Evolutionary conservation across 148 eudicot genomes (phyloP).

Genomic region (Rhododendron molle): DNA sequence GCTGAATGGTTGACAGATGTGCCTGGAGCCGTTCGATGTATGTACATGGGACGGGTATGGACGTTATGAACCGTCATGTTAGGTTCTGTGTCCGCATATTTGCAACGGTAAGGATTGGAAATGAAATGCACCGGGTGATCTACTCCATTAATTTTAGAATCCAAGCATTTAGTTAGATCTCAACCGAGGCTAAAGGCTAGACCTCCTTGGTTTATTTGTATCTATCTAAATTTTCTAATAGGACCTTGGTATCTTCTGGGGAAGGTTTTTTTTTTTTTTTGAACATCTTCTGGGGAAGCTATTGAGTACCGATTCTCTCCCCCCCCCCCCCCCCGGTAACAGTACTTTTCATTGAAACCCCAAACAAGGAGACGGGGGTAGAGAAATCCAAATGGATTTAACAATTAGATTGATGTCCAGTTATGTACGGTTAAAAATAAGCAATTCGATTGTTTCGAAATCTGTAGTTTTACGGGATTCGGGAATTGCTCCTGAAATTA

Average conservation of each 20-base stretch:
- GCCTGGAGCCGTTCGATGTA: not conserved
- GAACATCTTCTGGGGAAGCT: not conserved
- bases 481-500: not conserved
- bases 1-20: not conserved
- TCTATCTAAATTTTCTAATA: not conserved
- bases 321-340: too few relatives aligned
- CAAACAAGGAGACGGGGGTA: not conserved
- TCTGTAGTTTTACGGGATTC: not conserved
- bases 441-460: not conserved
- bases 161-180: not conserved
- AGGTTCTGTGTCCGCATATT: not conserved
- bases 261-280: not conserved
- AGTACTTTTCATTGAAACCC: too few relatives aligned
- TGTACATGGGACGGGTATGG: not conserved
- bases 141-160: not conserved
- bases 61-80: not conserved
- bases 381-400: not conserved
- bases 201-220: slow-evolving; percentile 11
- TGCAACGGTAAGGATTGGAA: not conserved
- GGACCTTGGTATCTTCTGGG: not conserved
- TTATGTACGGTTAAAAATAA: not conserved
- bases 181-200: not conserved
- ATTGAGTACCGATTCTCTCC: not conserved
- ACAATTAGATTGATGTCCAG: not conserved
- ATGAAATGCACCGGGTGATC: not conserved